These are phyloP conservation scores for Vitis vinifera DNA, from an alignment of 164 flowering plant genomes.

Conservation along the genomic window ASM3070453v1 NC_081818.1:24803501-24804000, in stretches of 20 bases:
- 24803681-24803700: too few species aligned
- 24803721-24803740: background rate
- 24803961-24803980: constrained; percentile 68
- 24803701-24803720: too few species aligned
- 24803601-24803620: too few species aligned
- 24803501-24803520: background rate
- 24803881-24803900: background rate
- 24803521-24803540: background rate
- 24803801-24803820: background rate
- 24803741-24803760: background rate
- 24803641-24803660: too few species aligned
- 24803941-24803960: constrained; percentile 50
- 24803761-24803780: background rate
- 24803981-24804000: constrained; percentile 60
- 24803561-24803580: background rate
- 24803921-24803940: constrained; percentile 35
- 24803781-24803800: background rate
- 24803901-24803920: constrained; percentile 3
- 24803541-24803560: background rate
- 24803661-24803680: too few species aligned
- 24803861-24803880: background rate
- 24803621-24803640: too few species aligned
- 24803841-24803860: background rate
- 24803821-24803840: background rate
- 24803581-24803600: too few species aligned